Base-by-base conservation (phyloP, 345 rosid genomes). In the Clausena lansium region DNA sequence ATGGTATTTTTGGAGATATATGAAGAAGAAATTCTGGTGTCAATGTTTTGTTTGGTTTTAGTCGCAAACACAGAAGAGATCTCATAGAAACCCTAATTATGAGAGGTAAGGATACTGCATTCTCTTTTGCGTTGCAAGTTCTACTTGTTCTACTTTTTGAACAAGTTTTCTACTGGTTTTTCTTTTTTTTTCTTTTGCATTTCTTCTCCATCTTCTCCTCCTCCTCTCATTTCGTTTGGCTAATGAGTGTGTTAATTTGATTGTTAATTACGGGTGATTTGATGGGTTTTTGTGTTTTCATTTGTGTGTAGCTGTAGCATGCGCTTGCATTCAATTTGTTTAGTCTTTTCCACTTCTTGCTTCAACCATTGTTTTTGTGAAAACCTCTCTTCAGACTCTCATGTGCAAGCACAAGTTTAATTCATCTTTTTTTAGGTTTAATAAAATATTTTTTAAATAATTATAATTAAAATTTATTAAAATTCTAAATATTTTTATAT, bases 21-120 rank as follows among this genome's bases (percentile, higher is more conserved):
- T 22, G 33, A 28, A 39, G 35, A 73, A 38, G 32, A 38, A 8
- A 59, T 59, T 55, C 9, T n/a, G 73, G 59, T 70, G 25, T 17
- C n/a, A 59, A 30, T 69, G 39, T 15, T 72, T 55, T 57, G 67
- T 70, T 52, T 30, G 25, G 61, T 70, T 19, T 15, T 11, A 52
- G 60, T 74, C 30, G 58, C 47, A 13, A 33, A 19, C 36, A 17
- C 19, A 60, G 19, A 36, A 32, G 32, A 30, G 17, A 45, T 41
- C 7, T 68, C 5, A 4, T 52, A 7, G 17, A 70, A 59, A 39
- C 69, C 39, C 68, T 39, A 54, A 13, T 74, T 61, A 41, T 36
- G 41, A 22, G 38, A 74, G 68, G 77, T 74, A 74, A 74, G 24
- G 38, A 45, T 15, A 38, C 67, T 10, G 77, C 67, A 38, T 74